Base-by-base conservation (phyloP, 495 filamentous ascomycete genomes). In the Xylaria intraflava region DNA sequence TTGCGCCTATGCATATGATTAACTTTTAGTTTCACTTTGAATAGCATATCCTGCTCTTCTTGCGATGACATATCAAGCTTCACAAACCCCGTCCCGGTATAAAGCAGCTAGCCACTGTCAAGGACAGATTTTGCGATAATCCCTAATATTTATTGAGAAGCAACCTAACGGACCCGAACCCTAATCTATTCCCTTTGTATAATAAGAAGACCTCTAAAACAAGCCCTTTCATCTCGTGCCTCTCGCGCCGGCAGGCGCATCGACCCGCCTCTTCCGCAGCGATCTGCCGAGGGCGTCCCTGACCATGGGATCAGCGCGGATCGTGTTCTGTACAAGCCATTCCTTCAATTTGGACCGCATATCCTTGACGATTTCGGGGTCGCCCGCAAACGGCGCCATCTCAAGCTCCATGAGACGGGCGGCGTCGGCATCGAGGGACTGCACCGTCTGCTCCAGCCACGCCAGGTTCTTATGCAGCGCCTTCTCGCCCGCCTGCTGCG, bases 301-400 rank as follows among this genome's bases (percentile, higher is more conserved):
- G 46, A 93, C 88, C 73, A 85, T 86, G 12, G 83, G 83, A 69
- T 88, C 86, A 39, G 73, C 72, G 49, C 84, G 70, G 35, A 92
- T 84, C 6, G 85, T 84, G 53, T 84, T 86, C 61, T 89, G 76
- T 27, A 93, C 81, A 51, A 93, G 68, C 74, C 87, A 89, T 55
- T 90, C 86, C 67, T 80, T 84, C 61, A 91, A 78, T 49, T 83
- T 86, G 35, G 75, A 74, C 36, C 80, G 78, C 55, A 91, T 64
- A 31, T 74, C 75, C 23, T 67, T 68, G 51, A 86, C 70, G 6
- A 76, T 77, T 55, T 82, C 75, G 29, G 77, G 72, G 62, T 94
- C 88, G 12, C 83, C 83, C 22, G 74, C 80, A 65, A 92, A 95
- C n/a, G 93, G 93, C 55, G 81, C 81, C 69, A 88, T 81, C 55